Conservation (phyloP, 331 rosid genomes). For the Telfairia occidentalis region DNA sequence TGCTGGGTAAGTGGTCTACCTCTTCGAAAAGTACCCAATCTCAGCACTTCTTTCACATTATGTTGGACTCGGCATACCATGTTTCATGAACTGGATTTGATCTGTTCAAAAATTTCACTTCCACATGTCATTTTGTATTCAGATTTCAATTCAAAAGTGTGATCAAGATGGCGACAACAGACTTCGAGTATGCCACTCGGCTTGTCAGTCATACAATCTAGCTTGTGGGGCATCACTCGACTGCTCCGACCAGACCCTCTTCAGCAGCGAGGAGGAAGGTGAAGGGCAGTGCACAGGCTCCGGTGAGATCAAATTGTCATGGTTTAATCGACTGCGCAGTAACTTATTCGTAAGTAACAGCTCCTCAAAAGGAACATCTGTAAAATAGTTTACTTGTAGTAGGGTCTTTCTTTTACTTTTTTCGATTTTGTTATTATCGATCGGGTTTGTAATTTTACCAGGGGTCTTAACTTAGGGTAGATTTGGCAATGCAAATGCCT, state of each 20-base stretch:
- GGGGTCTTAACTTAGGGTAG: conserved; percentile 29
- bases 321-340: conserved; percentile 42
- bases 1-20: conserved; percentile 64
- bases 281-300: conserved; percentile 91
- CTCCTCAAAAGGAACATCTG: conserved; percentile 47
- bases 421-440: neutral
- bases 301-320: conserved; percentile 53
- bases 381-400: conserved; percentile 28
- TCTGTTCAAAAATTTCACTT: conserved; percentile 5
- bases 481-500: conserved; percentile 3
- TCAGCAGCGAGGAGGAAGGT: conserved; percentile 64
- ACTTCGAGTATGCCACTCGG: conserved; percentile 86
- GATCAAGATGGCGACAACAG: conserved; percentile 88
- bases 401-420: neutral
- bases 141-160: conserved; percentile 93
- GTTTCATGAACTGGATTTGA: conserved; percentile 1
- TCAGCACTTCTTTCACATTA: neutral
- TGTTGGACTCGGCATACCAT: neutral
- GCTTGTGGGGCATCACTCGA: conserved; percentile 97
- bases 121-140: conserved; percentile 8
- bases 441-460: conserved; percentile 35
- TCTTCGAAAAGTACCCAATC: neutral
- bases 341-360: conserved; percentile 44
- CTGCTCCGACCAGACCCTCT: conserved; percentile 89
- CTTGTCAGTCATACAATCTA: conserved; percentile 76